These are phyloP conservation scores for Euphrasia arctica DNA, from an alignment of 305 asterid species.

Conservation along the genomic window DNA sequence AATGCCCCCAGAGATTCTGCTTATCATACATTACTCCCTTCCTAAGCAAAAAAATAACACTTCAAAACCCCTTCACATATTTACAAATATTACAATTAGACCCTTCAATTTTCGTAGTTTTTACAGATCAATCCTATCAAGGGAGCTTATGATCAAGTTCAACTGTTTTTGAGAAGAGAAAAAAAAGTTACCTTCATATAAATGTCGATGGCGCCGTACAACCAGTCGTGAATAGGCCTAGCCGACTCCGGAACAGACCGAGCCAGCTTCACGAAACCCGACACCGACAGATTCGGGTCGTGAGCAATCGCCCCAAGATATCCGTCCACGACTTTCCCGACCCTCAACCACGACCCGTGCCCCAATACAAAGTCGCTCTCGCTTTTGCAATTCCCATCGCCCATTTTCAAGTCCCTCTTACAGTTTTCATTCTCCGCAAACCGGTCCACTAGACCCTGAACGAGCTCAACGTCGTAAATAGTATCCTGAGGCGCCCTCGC, in stretches of 20 bases:
- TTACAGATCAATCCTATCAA: too few species aligned
- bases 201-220: constrained; percentile 68
- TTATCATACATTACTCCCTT: too few species aligned
- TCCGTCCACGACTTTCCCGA: constrained; percentile 65
- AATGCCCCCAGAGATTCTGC: too few species aligned
- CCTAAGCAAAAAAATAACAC: too few species aligned
- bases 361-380: constrained; percentile 55
- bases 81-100: too few species aligned
- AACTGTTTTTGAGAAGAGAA: too few species aligned
- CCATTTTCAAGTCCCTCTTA: constrained; percentile 28
- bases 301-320: constrained; percentile 65
- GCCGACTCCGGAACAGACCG: constrained; percentile 70
- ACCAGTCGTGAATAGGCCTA: constrained; percentile 72
- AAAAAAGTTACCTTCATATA: constrained; percentile 52
- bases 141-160: too few species aligned
- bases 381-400: constrained; percentile 31
- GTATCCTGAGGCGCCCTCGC: constrained; percentile 65
- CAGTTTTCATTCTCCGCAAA: constrained; percentile 45
- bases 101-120: too few species aligned
- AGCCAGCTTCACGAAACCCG: constrained; percentile 53
- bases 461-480: constrained; percentile 66
- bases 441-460: constrained; percentile 49
- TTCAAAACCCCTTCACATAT: too few species aligned
- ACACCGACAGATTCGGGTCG: constrained; percentile 53
- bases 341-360: constrained; percentile 62